Base-by-base conservation (phyloP, 768 basidiomycete species). In the Phanerochaete carnosa region DNA sequence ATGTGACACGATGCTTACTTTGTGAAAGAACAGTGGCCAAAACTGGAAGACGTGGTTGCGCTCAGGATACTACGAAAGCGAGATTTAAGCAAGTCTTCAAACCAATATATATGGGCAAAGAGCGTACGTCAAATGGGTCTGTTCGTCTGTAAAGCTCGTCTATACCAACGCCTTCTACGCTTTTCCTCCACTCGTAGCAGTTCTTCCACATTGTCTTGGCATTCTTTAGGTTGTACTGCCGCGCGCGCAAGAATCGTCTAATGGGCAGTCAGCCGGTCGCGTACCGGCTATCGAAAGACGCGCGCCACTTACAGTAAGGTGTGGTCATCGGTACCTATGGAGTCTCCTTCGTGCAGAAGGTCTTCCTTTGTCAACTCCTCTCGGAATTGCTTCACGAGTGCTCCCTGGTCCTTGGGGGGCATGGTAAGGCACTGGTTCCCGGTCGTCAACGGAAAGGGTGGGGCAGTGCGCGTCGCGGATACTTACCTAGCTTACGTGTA, bases 11-110 rank as follows among this genome's bases (percentile, higher is more conserved):
- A 19, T 43, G 50, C 29, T 30, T 54, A 83, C 88, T 76, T 90
- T 90, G 71, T 92, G 89, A 65, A 88, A 90, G 64, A 82, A 90
- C 77, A 90, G 82, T 2, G 88, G 88, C 89, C 89, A 92, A 62
- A 82, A 85, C 55, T 88, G 83, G 64, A 90, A 89, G 7, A 91
- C 83, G 0, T 80, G 79, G 55, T 83, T 79, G 46, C 89, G 83
- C 63, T 84, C 87, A 1, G 87, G 87, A 66, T 85, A 92, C 89
- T 92, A 54, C 33, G 33, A 6, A 13, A 13, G 33, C 33, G 33
- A 35, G 9, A 22, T 60, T 29, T 15, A 45, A 50, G 35, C 25
- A 59, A 55, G 45, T 2, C 56, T 60, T 46, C 33, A 29, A 12
- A 4, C 43, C 45, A 29, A 45, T 52, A 45, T 26, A 37, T 15